Evolutionary conservation across 257 asterid species (phyloP).

Genomic region (Primulina huaijiensis): DNA sequence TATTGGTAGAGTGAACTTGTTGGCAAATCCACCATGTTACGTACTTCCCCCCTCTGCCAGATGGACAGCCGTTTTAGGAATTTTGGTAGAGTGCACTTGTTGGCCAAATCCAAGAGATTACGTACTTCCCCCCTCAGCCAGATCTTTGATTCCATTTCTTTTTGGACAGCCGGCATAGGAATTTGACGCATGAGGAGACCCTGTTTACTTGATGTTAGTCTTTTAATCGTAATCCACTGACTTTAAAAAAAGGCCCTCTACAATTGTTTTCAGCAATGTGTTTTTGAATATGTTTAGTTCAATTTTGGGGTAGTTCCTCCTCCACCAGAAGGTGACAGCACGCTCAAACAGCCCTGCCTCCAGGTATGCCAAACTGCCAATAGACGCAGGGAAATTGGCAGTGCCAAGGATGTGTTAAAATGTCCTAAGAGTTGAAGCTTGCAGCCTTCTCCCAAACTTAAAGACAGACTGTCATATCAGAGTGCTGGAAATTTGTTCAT

Average conservation of each 20-base stretch:
- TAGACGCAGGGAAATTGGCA: slow-evolving; percentile 37
- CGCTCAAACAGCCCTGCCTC: slow-evolving; percentile 76
- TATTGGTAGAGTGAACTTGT: too few relatives aligned
- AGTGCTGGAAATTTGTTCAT: not conserved
- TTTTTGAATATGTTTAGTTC: slow-evolving; percentile 41
- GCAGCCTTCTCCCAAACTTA: not conserved
- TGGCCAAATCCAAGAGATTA: too few relatives aligned
- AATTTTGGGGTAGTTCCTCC: slow-evolving; percentile 77
- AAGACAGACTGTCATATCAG: not conserved
- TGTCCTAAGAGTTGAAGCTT: slow-evolving; percentile 53
- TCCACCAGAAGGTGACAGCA: slow-evolving; percentile 45
- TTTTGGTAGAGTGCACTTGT: too few relatives aligned
- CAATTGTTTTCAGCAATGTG: not conserved
- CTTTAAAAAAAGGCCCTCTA: not conserved
- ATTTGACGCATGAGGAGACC: too few relatives aligned
- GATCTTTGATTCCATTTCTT: too few relatives aligned
- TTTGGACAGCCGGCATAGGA: too few relatives aligned
- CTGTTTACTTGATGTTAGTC: not conserved
- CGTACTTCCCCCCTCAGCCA: too few relatives aligned
- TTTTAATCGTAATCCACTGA: not conserved
- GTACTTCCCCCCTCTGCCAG: too few relatives aligned
- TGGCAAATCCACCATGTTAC: too few relatives aligned
- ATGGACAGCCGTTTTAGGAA: too few relatives aligned
- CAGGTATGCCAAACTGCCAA: slow-evolving; percentile 64
- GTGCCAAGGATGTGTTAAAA: slow-evolving; percentile 24